phyloP scores from a whole-genome alignment of 164 flowering plant species.

The Liriodendron chinense region DNA sequence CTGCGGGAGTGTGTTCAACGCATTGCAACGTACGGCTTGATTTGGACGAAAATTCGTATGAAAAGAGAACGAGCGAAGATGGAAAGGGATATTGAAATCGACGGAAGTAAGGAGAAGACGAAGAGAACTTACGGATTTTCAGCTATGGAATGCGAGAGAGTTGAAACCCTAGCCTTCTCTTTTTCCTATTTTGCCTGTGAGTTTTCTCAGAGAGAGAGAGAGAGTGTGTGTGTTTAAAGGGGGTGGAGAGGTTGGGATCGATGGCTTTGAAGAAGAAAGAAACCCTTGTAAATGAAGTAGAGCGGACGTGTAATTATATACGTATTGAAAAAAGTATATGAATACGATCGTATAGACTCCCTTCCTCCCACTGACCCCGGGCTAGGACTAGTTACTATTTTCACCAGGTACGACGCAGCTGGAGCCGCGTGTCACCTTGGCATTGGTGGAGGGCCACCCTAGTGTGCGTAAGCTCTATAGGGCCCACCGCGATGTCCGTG shows the following conservation, averaged over 20 bases:
- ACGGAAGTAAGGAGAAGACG: neutral
- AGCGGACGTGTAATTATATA: neutral
- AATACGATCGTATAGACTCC: too few species aligned
- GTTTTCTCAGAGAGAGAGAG: neutral
- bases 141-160: neutral
- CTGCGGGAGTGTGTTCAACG: neutral
- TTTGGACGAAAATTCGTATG: too few species aligned
- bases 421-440: too few species aligned
- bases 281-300: neutral
- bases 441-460: too few species aligned
- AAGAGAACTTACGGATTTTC: neutral
- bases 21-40: neutral
- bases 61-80: neutral
- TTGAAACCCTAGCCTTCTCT: neutral
- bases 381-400: too few species aligned
- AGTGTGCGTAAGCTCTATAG: too few species aligned
- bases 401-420: too few species aligned
- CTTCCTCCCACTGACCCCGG: too few species aligned
- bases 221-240: neutral
- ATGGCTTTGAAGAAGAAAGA: neutral
- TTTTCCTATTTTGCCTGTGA: neutral
- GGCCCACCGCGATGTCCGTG: too few species aligned
- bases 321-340: too few species aligned
- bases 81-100: neutral
- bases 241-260: neutral